Conservation (phyloP, 129 eudicot genomes). For the Centaurea solstitialis region DNA sequence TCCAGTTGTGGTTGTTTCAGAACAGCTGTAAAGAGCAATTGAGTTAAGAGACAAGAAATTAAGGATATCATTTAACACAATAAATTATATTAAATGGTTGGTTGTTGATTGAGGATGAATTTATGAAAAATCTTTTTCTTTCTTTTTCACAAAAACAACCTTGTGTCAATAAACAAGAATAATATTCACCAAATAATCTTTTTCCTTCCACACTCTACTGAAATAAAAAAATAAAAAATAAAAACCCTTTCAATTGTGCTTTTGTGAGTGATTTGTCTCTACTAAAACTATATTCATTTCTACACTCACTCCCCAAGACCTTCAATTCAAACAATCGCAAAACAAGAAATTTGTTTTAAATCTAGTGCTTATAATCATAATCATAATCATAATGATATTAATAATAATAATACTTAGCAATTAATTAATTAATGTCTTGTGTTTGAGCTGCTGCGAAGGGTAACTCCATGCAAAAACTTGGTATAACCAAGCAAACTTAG, state of each 20-base stretch:
- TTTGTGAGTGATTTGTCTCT: constrained; percentile 24
- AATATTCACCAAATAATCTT: constrained; percentile 15
- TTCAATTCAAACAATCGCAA: constrained; percentile 25
- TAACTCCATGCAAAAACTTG: constrained; percentile 94
- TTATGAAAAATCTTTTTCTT: too few relatives aligned
- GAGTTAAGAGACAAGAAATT: not conserved
- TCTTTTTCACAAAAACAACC: not conserved
- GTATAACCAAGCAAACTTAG: constrained; percentile 84
- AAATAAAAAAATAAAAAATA: not conserved
- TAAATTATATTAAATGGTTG: not conserved
- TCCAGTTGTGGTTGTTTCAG: not conserved
- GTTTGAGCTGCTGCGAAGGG: constrained; percentile 72
- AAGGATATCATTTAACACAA: too few relatives aligned
- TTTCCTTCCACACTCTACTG: constrained; percentile 17
- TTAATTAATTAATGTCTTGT: constrained; percentile 65
- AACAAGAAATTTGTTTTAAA: not conserved
- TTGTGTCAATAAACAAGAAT: not conserved
- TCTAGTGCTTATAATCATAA: not conserved
- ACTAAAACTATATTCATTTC: constrained; percentile 46
- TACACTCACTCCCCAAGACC: constrained; percentile 30
- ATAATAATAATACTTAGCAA: too few relatives aligned
- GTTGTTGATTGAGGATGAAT: not conserved
- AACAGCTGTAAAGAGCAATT: not conserved
- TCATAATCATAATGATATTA: too few relatives aligned
- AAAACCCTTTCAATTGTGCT: constrained; percentile 1